Base-by-base conservation (phyloP, 768 basidiomycete species). In the Crassisporium funariophilum region DNA sequence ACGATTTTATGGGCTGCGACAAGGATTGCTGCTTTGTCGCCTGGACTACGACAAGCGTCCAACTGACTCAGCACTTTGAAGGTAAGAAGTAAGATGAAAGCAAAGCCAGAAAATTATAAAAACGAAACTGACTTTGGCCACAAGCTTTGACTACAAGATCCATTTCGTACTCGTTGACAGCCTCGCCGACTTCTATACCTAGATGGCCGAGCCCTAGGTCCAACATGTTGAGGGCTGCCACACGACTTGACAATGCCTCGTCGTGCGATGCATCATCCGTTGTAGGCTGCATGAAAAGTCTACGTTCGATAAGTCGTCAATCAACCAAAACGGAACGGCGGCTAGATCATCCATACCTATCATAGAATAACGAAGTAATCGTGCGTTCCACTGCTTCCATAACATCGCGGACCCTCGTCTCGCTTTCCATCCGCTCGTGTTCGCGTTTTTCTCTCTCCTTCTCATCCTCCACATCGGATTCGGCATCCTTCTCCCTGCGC, bases 141-240 rank as follows among this genome's bases (percentile, higher is more conserved):
- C 93, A 93, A 0, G 71, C 70, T 44, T 73, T 78, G 0, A 93
- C 79, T 7, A 97, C 81, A 2, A 68, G 67, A 37, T 86, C 77
- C 10, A 95, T 70, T 38, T 76, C 74, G 5, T 62, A 49, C 23
- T 69, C 75, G 15, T 56, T 47, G 31, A 57, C 46, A 4, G 69
- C 72, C 15, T 76, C 69, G 1, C 82, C 84, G 0, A 91, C 81
- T 42, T 91, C 84, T 7, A 98, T 78, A 12, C 95, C 95, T 1
- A 99, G 80, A 68, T 98, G 94, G 29, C 88, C 86, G 8, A 98
- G 71, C 2, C 84, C 78, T 0, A 99, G 73, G 63, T 98, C 95
- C 1, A 98, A 74, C 76, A 94, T 81, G 55, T 95, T 94, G 35
- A 99, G 73, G 1, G 94, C 95, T 11, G 92, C 91, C 12, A 98